These are phyloP conservation scores for Rhodocollybia butyracea DNA, from an alignment of 768 basidiomycete genomes.

Conservation along the genomic window DNA sequence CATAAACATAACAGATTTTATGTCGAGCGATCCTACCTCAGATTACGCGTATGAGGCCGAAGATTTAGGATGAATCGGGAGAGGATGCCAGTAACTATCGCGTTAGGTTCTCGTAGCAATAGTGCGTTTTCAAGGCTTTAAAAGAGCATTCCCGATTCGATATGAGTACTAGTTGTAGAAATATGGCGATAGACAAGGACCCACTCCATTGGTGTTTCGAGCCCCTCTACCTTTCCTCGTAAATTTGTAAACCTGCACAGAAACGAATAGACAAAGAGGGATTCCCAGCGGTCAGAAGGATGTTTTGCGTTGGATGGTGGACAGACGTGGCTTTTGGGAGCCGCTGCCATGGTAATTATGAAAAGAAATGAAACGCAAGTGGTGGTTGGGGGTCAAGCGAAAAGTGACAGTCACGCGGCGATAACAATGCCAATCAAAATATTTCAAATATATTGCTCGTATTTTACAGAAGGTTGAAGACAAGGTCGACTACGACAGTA, in stretches of 20 bases:
- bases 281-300: slow-evolving; percentile 84
- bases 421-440: neutral
- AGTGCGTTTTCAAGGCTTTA: slow-evolving; percentile 78
- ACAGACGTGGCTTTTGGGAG: slow-evolving; percentile 43
- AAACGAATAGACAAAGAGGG: slow-evolving; percentile 81
- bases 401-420: slow-evolving; percentile 7
- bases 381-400: neutral
- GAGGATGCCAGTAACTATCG: slow-evolving; percentile 70
- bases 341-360: slow-evolving; percentile 26
- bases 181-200: slow-evolving; percentile 29
- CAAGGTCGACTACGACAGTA: too few relatives aligned
- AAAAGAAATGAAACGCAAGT: neutral
- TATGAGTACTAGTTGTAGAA: slow-evolving; percentile 19
- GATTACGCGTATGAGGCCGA: slow-evolving; percentile 85
- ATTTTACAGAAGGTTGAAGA: neutral
- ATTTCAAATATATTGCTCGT: neutral
- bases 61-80: slow-evolving; percentile 78
- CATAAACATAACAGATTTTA: slow-evolving; percentile 16
- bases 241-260: slow-evolving; percentile 79
- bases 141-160: slow-evolving; percentile 27
- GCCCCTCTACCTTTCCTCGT: slow-evolving; percentile 70
- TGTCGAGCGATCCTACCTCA: slow-evolving; percentile 60
- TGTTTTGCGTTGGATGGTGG: slow-evolving; percentile 64
- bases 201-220: slow-evolving; percentile 83
- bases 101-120: slow-evolving; percentile 66